Base-by-base conservation (phyloP, 2,329 filamentous ascomycete genomes). In the Sphaceloma murrayae region DNA sequence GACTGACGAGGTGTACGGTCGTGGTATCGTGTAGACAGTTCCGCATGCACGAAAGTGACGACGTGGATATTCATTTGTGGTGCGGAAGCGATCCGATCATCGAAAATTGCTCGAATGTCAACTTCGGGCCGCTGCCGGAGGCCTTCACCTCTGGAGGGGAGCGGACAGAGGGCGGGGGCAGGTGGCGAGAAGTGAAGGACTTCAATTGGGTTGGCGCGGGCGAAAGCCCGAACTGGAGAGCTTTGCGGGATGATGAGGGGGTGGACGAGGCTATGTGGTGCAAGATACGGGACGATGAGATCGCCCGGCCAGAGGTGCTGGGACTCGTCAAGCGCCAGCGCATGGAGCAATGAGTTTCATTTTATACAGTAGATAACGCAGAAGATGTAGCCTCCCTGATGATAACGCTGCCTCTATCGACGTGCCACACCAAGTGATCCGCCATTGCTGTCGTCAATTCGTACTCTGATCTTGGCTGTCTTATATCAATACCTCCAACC, bases 171-270 rank as follows among this genome's bases (percentile, higher is more conserved):
- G 51, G 53, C 21, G 50, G 59, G 44, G 89, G 94, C 59, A 75
- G 82, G 55, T 98, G 86, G 85, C 75, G 88, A 54, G 78, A 91
- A 56, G 84, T 96, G 11, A 85, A 96, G 61, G 91, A 98, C 61
- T 98, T 98, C 70, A 94, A 94, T 65, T 96, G 91, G 91, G 74
- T 95, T 51, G 93, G 88, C 62, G 72, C 75, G 11, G 85, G 84
- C 47, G 77, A 77, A 21, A 95, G 85, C 58, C 91, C 91, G 2
- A 88, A 98, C 58, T 98, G 89, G 86, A 75, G 69, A 24, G 63
- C 85, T 2, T 54, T 96, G 1, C 72, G 77, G 43, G 68, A 68
- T 1, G 67, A 80, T n/a, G 46, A 54, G 46, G 53, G 53, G 26
- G 44, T 58, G 16, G 32, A 29, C 9, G 55, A 58, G 27, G 45